phyloP scores from a whole-genome alignment of 805 yeast species.

The Deakozyma indianensis region DNA sequence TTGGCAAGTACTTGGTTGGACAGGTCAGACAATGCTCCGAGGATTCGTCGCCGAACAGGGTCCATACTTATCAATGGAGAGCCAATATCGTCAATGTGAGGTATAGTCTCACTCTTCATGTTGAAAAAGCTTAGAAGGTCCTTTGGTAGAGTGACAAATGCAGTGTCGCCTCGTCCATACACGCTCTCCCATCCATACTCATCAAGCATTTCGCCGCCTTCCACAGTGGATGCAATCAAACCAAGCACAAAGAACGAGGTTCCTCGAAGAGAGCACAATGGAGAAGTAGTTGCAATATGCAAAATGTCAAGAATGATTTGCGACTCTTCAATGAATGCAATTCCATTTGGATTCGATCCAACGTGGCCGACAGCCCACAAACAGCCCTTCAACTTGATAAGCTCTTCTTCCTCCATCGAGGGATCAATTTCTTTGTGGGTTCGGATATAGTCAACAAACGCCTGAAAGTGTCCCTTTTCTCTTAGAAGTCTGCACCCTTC shows the following conservation, averaged over 20 bases:
- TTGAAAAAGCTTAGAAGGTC: slow-evolving; percentile 9
- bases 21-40: slow-evolving; percentile 32
- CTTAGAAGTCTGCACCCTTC: slow-evolving; percentile 60
- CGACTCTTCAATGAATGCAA: slow-evolving; percentile 38
- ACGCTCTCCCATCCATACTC: slow-evolving; percentile 62
- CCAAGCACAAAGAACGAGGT: slow-evolving; percentile 71
- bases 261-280: slow-evolving; percentile 51
- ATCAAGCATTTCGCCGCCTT: slow-evolving; percentile 76
- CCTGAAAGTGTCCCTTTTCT: slow-evolving; percentile 27
- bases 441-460: slow-evolving; percentile 18
- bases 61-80: slow-evolving; percentile 5
- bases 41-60: slow-evolving; percentile 11
- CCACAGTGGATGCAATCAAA: slow-evolving; percentile 50
- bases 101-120: background rate
- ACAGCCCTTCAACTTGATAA: slow-evolving; percentile 47
- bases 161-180: slow-evolving; percentile 12
- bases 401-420: slow-evolving; percentile 22
- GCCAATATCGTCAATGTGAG: background rate
- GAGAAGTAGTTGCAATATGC: slow-evolving; percentile 31
- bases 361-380: slow-evolving; percentile 83
- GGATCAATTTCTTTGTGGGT: slow-evolving; percentile 12
- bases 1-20: slow-evolving; percentile 41
- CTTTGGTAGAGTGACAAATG: slow-evolving; percentile 18
- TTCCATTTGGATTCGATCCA: slow-evolving; percentile 60
- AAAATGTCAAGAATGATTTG: slow-evolving; percentile 41